Evolutionary conservation across 257 asterid species (phyloP).

Genomic region (Solanum pinnatisectum): DNA sequence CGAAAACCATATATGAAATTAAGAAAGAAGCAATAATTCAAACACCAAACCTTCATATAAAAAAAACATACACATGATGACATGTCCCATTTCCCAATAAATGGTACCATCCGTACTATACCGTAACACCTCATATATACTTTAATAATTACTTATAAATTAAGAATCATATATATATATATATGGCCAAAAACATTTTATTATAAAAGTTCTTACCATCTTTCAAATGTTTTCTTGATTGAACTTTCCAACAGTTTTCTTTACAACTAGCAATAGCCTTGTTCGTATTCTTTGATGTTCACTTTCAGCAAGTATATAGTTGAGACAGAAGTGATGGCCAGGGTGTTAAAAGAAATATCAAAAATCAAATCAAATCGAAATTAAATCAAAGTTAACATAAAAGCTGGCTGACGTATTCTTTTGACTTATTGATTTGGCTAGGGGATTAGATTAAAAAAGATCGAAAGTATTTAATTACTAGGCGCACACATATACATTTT

Average conservation of each 20-base stretch:
- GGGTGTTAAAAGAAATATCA: not conserved
- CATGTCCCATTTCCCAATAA: slow-evolving; percentile 3
- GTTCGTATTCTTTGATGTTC: not conserved
- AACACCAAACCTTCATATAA: not conserved
- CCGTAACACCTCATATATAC: slow-evolving; percentile 12
- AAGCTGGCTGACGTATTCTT: not conserved
- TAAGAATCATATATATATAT: not conserved
- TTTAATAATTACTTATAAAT: not conserved
- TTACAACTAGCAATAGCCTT: not conserved
- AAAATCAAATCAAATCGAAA: not conserved
- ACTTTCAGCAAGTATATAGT: not conserved
- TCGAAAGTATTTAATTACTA: not conserved
- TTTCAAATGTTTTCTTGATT: not conserved
- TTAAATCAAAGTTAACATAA: not conserved
- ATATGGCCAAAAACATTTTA: not conserved
- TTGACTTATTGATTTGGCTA: not conserved
- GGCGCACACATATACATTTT: not conserved
- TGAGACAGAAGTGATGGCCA: not conserved
- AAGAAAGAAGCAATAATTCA: not conserved
- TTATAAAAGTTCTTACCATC: not conserved
- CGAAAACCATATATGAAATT: fast-evolving
- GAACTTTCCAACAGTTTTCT: not conserved
- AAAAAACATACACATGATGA: slow-evolving; percentile 6
- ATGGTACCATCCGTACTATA: slow-evolving; percentile 17
- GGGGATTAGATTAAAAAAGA: not conserved